Evolutionary conservation across 106 monocot genomes (phyloP).

Genomic region (Chionographis japonica): DNA sequence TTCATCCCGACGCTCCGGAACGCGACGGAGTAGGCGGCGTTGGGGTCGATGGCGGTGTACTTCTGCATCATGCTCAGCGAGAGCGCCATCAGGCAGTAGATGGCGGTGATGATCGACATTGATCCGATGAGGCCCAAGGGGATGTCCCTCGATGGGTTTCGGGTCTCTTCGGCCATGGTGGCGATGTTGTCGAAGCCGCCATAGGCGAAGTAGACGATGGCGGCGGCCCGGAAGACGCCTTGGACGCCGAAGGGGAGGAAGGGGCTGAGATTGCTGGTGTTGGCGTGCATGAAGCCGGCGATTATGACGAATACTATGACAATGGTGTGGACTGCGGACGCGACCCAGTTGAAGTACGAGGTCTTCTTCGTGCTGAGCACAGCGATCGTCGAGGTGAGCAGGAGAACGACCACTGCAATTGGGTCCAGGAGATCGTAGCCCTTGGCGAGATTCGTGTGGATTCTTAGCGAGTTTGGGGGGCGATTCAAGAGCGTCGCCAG

Average conservation of each 20-base stretch:
- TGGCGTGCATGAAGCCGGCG: constrained; percentile 43
- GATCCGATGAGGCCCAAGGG: constrained; percentile 72
- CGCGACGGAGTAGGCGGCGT: constrained; percentile 70
- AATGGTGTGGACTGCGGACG: constrained; percentile 28
- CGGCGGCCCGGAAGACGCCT: constrained; percentile 62
- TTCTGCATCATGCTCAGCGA: constrained; percentile 67
- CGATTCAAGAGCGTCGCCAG: constrained; percentile 30
- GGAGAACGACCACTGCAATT: constrained; percentile 50
- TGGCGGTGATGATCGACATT: constrained; percentile 56
- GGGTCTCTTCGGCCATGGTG: constrained; percentile 83
- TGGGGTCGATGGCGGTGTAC: constrained; percentile 48
- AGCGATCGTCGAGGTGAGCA: constrained; percentile 23
- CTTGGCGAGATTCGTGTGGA: constrained; percentile 35
- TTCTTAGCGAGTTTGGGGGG: constrained; percentile 19
- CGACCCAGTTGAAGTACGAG: constrained; percentile 58
- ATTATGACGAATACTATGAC: constrained; percentile 62
- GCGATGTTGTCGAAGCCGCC: constrained; percentile 76
- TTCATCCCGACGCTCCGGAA: constrained; percentile 68
- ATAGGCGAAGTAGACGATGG: constrained; percentile 70
- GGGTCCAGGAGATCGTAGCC: constrained; percentile 71
- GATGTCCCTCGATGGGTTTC: constrained; percentile 74
- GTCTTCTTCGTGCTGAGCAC: constrained; percentile 35
- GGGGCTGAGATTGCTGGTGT: constrained; percentile 38
- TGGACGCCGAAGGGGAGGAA: constrained; percentile 63
- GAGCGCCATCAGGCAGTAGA: constrained; percentile 80